Conservation (phyloP, 805 yeast species). For the Nakazawaea peltata region DNA sequence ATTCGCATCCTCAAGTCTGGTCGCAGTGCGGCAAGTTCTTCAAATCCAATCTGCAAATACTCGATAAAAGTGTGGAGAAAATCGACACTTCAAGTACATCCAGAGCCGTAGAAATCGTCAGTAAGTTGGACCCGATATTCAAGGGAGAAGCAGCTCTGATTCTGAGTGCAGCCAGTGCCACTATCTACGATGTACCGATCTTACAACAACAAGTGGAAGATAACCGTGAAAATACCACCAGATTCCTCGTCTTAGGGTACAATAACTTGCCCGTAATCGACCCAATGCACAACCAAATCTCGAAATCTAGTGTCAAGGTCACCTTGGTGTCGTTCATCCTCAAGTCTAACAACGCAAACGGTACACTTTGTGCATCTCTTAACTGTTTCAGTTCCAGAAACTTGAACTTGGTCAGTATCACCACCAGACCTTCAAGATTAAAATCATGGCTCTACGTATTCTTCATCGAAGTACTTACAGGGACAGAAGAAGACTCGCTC, state of each 20-base stretch:
- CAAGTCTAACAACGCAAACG: slow-evolving; percentile 55
- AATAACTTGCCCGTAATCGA: slow-evolving; percentile 14
- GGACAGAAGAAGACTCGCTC: slow-evolving; percentile 22
- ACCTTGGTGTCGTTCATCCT: slow-evolving; percentile 62
- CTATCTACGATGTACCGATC: slow-evolving; percentile 49
- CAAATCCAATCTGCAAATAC: slow-evolving; percentile 17
- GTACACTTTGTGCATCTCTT: slow-evolving; percentile 64
- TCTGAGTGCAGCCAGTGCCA: slow-evolving; percentile 63
- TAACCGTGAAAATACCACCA: slow-evolving; percentile 66
- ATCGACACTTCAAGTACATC: slow-evolving; percentile 78
- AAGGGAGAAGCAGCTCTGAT: slow-evolving; percentile 54
- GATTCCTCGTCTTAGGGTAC: slow-evolving; percentile 66
- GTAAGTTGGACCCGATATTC: slow-evolving; percentile 22
- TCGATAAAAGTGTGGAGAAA: slow-evolving; percentile 31
- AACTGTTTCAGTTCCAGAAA: slow-evolving; percentile 44
- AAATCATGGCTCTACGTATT: slow-evolving; percentile 77
- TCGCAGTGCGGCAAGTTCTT: slow-evolving; percentile 73
- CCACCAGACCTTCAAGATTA: slow-evolving; percentile 66
- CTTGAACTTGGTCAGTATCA: slow-evolving; percentile 62
- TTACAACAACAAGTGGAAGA: slow-evolving; percentile 59
- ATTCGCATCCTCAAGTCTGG: slow-evolving; percentile 98
- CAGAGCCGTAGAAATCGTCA: slow-evolving; percentile 66
- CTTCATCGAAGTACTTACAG: slow-evolving; percentile 62
- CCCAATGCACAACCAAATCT: neutral
- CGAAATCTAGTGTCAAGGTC: slow-evolving; percentile 20